Evolutionary conservation across 768 basidiomycete species (phyloP).

Genomic region (Pisolithus microcarpus): DNA sequence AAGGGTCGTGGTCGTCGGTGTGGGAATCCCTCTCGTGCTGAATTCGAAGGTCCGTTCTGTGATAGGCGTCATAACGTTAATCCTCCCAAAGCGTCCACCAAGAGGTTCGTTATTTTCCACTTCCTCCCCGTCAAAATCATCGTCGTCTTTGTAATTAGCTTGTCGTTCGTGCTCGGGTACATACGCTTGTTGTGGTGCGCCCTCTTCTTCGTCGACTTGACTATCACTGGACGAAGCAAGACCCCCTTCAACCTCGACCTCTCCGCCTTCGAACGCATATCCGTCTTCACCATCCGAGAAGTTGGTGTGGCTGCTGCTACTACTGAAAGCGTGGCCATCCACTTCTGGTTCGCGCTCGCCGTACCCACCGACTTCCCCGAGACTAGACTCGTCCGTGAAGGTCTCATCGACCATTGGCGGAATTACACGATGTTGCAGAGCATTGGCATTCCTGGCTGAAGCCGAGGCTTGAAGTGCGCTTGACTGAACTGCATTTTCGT

Average conservation of each 20-base stretch:
- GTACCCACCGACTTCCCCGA: constrained; percentile 13
- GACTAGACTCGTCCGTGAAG: constrained; percentile 28
- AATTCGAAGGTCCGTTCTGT: constrained; percentile 91
- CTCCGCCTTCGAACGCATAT: constrained; percentile 24
- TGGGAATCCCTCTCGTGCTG: constrained; percentile 44
- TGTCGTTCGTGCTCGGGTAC: constrained; percentile 16
- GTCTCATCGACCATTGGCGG: constrained; percentile 19
- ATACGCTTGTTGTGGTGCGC: constrained; percentile 7
- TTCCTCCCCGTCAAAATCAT: constrained; percentile 15
- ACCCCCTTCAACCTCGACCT: constrained; percentile 17
- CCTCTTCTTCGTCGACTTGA: constrained; percentile 26
- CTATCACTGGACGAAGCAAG: constrained; percentile 25
- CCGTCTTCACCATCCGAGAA: constrained; percentile 30
- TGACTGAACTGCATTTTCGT: constrained; percentile 5
- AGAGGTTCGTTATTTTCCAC: constrained; percentile 39
- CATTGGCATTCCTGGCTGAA: constrained; percentile 15
- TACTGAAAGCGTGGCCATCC: constrained; percentile 19
- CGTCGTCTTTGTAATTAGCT: constrained; percentile 23
- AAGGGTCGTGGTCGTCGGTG: constrained; percentile 36
- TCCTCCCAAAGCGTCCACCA: constrained; percentile 70
- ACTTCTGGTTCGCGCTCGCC: constrained; percentile 12
- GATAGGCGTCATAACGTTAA: constrained; percentile 96
- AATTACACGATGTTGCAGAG: constrained; percentile 15
- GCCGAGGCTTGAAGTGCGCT: constrained; percentile 8
- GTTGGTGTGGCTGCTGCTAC: constrained; percentile 21